Conservation (phyloP, 1,139 yeast species). For the Pichia sp. region DNA sequence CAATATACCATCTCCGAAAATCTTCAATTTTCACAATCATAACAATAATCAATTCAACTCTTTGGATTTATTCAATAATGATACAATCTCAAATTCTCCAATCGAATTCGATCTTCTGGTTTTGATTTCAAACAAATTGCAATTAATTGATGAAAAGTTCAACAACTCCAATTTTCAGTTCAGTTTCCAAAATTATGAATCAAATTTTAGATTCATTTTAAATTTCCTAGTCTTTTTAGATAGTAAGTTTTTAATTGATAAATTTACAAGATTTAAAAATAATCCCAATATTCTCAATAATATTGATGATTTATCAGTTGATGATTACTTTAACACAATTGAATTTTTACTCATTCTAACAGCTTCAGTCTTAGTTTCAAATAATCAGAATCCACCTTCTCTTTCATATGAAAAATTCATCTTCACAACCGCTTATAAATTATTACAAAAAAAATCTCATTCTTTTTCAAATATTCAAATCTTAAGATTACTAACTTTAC, state of each 20-base stretch:
- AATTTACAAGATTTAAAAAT: neutral
- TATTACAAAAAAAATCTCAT: neutral
- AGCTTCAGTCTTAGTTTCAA: slow-evolving; percentile 3
- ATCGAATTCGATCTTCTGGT: slow-evolving; percentile 6
- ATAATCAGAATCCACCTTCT: neutral
- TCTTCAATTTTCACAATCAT: neutral
- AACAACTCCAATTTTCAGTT: neutral
- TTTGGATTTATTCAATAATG: neutral
- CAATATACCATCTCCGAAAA: neutral
- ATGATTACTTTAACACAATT: slow-evolving; percentile 9
- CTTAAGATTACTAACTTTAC: slow-evolving; percentile 35
- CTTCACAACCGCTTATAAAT: slow-evolving; percentile 8
- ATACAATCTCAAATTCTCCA: neutral
- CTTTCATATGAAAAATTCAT: slow-evolving; percentile 1
- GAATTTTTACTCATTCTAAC: slow-evolving; percentile 11
- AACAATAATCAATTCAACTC: neutral
- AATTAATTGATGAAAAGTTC: slow-evolving; percentile 4
- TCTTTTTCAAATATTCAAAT: slow-evolving; percentile 13
- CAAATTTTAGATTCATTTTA: neutral
- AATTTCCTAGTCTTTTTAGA: slow-evolving; percentile 12
- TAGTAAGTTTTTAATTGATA: neutral
- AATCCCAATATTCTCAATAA: slow-evolving; percentile 24
- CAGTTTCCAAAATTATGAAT: neutral
- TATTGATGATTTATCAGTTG: neutral
- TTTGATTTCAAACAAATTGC: slow-evolving; percentile 4